Evolutionary conservation across 495 filamentous ascomycete species (phyloP).

Genomic region (Parathielavia appendiculata): DNA sequence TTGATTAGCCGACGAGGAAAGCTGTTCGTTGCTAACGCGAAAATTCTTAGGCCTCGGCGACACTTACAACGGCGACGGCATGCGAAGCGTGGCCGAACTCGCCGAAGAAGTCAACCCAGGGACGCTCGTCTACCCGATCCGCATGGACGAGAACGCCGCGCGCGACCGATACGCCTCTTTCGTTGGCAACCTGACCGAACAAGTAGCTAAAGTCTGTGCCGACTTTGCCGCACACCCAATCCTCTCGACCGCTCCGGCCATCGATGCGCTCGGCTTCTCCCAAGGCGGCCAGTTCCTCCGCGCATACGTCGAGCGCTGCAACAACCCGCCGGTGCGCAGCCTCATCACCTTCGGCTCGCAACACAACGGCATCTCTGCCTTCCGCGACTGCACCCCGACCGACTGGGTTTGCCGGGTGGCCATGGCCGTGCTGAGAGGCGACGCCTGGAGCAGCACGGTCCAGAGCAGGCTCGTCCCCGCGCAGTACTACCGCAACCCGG

Average conservation of each 20-base stretch:
- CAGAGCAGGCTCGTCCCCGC: constrained; percentile 82
- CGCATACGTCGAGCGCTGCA: constrained; percentile 89
- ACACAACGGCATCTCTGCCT: constrained; percentile 88
- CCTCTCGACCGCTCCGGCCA: constrained; percentile 69
- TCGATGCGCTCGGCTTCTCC: constrained; percentile 91
- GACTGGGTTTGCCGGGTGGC: constrained; percentile 81
- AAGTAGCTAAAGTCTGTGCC: constrained; percentile 72
- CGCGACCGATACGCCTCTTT: constrained; percentile 78
- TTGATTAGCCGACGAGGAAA: neutral
- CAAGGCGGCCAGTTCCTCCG: constrained; percentile 96
- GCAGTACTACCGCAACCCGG: constrained; percentile 85
- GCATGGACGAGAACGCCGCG: constrained; percentile 58
- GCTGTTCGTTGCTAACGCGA: neutral
- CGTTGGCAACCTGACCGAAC: constrained; percentile 81
- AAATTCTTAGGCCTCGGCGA: constrained; percentile 48
- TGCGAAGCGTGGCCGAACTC: constrained; percentile 59
- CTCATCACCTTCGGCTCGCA: constrained; percentile 90
- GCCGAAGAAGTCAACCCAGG: constrained; percentile 70
- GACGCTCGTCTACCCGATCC: constrained; percentile 78
- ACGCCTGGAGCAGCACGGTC: constrained; percentile 70
- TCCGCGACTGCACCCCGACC: constrained; percentile 54
- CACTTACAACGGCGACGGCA: constrained; percentile 69
- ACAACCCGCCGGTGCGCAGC: constrained; percentile 68
- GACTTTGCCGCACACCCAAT: constrained; percentile 73
- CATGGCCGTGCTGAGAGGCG: constrained; percentile 62